Percentiles rank a stretch among this genome's conserved stretches.
These are phyloP conservation scores for Arthrobotrys sinensis DNA, from an alignment of 2,329 filamentous ascomycete species.

Conservation along the genomic window DNA sequence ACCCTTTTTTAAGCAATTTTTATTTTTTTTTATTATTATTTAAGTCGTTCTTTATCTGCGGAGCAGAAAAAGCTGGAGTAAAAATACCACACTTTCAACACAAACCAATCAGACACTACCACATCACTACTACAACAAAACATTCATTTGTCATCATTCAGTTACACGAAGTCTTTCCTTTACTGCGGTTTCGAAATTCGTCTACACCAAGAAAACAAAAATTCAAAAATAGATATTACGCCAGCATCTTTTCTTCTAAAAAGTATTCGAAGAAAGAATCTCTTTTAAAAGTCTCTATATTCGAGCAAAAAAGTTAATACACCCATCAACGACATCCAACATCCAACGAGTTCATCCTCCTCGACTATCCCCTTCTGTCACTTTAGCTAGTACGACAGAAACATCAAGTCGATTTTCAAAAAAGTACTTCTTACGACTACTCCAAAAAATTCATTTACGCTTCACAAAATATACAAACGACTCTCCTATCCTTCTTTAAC, in stretches of 20 bases:
- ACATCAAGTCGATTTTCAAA: not conserved
- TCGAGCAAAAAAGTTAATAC: constrained; percentile 8
- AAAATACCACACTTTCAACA: constrained; percentile 59
- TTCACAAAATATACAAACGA: constrained; percentile 14
- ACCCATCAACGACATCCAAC: constrained; percentile 14
- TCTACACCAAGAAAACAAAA: not conserved
- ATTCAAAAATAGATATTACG: constrained; percentile 29
- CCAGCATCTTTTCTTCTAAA: constrained; percentile 17
- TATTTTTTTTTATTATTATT: constrained; percentile 16
- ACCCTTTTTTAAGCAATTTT: constrained; percentile 21
- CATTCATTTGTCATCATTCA: constrained; percentile 31
- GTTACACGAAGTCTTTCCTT: constrained; percentile 28
- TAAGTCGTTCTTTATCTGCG: constrained; percentile 43
- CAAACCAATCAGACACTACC: constrained; percentile 7
- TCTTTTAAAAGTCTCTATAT: constrained; percentile 7
- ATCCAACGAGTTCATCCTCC: no score
- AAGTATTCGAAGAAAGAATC: not conserved
- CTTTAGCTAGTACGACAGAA: constrained; percentile 61
- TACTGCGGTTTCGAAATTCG: constrained; percentile 3
- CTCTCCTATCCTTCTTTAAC: constrained; percentile 9
- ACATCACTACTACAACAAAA: not conserved
- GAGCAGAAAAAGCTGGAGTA: constrained; percentile 40
- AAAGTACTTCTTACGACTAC: constrained; percentile 17
- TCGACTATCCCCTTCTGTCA: constrained; percentile 52
- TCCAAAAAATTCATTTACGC: constrained; percentile 11